Evolutionary conservation across 2,329 filamentous ascomycete species (phyloP).

Genomic region (Malbranchea cinnamomea): DNA sequence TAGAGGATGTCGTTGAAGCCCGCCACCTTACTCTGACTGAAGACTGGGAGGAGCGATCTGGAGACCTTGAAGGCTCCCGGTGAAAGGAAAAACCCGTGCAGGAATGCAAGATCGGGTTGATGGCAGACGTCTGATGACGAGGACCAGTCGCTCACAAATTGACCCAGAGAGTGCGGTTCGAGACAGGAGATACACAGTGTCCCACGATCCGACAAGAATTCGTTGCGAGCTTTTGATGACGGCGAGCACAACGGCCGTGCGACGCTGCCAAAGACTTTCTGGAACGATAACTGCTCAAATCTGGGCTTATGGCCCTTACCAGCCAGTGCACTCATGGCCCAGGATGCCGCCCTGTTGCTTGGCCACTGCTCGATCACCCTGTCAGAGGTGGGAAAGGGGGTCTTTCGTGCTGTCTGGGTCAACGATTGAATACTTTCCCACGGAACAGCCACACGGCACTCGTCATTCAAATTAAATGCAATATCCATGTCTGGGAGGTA

Average conservation of each 20-base stretch:
- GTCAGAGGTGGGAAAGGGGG: conserved; percentile 8
- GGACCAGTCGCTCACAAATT: conserved; percentile 53
- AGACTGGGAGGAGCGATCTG: conserved; percentile 54
- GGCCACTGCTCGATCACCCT: conserved; percentile 22
- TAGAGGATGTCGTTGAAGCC: conserved; percentile 66
- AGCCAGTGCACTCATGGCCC: conserved; percentile 23
- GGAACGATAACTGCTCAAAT: conserved; percentile 28
- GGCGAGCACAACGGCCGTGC: conserved; percentile 45
- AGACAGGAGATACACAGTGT: conserved; percentile 51
- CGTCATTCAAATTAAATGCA: conserved; percentile 48
- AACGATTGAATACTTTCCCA: conserved; percentile 28
- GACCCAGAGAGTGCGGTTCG: conserved; percentile 48
- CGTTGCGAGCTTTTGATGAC: conserved; percentile 43
- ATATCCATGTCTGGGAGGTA: conserved; percentile 49
- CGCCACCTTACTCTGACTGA: conserved; percentile 57
- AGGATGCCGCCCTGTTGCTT: conserved; percentile 20
- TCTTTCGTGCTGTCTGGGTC: conserved; percentile 12
- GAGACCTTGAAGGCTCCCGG: conserved; percentile 48
- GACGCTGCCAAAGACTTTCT: conserved; percentile 25
- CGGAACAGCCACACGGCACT: conserved; percentile 41
- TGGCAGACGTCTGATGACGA: conserved; percentile 53
- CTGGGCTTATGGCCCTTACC: conserved; percentile 19
- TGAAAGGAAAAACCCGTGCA: conserved; percentile 60
- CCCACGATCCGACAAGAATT: conserved; percentile 47
- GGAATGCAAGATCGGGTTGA: conserved; percentile 58